Conservation (phyloP, 768 basidiomycete species). For the Phaeotremella skinneri region DNA sequence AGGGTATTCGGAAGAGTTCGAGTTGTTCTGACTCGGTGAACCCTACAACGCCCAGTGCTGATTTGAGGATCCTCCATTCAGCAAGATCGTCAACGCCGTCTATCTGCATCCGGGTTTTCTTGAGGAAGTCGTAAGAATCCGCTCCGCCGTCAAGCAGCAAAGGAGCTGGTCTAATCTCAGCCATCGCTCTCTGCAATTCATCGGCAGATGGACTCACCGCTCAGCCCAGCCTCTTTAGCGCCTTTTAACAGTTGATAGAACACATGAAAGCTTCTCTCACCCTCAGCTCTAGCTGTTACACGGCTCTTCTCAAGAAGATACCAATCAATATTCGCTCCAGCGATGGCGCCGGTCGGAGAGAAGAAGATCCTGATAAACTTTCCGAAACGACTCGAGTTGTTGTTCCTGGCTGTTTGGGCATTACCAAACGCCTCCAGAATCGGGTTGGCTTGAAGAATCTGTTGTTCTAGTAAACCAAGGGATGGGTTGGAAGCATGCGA, state of each 20-base stretch:
- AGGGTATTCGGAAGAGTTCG: slow-evolving; percentile 89
- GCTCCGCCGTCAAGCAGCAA: slow-evolving; percentile 71
- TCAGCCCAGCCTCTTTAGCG: slow-evolving; percentile 60
- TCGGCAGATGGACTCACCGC: slow-evolving; percentile 56
- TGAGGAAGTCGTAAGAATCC: slow-evolving; percentile 85
- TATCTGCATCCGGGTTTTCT: slow-evolving; percentile 83
- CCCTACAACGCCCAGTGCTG: slow-evolving; percentile 86
- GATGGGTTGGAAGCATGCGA: slow-evolving; percentile 4
- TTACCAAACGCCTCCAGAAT: slow-evolving; percentile 98
- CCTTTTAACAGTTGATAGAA: slow-evolving; percentile 92
- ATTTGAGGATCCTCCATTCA: slow-evolving; percentile 80
- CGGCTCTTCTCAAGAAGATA: slow-evolving; percentile 96
- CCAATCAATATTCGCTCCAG: slow-evolving; percentile 98
- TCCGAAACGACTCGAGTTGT: slow-evolving; percentile 92
- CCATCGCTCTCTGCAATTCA: slow-evolving; percentile 22
- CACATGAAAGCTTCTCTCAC: slow-evolving; percentile 92
- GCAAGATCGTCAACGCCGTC: slow-evolving; percentile 89
- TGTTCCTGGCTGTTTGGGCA: slow-evolving; percentile 95
- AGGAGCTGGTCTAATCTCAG: slow-evolving; percentile 32
- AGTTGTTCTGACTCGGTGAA: slow-evolving; percentile 80
- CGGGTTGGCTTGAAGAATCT: slow-evolving; percentile 96
- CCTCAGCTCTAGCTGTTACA: slow-evolving; percentile 80
- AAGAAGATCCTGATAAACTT: slow-evolving; percentile 98
- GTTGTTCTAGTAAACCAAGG: slow-evolving; percentile 85
- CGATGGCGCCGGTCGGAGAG: slow-evolving; percentile 86